Evolutionary conservation across 768 basidiomycete genomes (phyloP).

Genomic region (Tubosaeta sp.): DNA sequence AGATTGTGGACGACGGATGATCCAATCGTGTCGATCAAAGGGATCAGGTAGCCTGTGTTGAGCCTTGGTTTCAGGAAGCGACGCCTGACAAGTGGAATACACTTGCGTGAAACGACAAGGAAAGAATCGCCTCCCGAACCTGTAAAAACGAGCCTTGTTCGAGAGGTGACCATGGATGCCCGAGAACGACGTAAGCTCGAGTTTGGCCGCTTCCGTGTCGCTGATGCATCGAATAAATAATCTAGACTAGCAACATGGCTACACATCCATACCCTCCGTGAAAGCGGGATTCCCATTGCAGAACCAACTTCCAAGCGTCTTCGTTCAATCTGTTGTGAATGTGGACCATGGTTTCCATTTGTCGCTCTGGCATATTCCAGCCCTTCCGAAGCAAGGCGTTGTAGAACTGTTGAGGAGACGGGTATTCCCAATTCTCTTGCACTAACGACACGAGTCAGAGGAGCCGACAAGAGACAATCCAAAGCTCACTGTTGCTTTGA

Average conservation of each 20-base stretch:
- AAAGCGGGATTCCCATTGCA: conserved; percentile 13
- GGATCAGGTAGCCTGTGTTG: conserved; percentile 8
- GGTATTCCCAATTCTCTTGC: conserved; percentile 11
- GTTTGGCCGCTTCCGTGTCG: conserved; percentile 2
- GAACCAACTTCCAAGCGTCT: conserved; percentile 7
- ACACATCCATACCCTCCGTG: conserved; percentile 9
- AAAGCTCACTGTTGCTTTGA: conserved; percentile 7
- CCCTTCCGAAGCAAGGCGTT: conserved; percentile 11
- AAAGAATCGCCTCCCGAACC: neutral
- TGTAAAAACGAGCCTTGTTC: conserved; percentile 10
- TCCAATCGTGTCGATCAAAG: conserved; percentile 15
- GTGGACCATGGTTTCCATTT: conserved; percentile 2
- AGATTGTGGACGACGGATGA: conserved; percentile 5
- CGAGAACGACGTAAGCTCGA: conserved; percentile 11
- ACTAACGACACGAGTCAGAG: neutral
- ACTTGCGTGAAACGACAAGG: conserved; percentile 9
- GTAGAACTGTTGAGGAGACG: conserved; percentile 13
- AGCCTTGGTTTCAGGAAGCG: neutral
- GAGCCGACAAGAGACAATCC: neutral
- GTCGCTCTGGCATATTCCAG: conserved; percentile 2
- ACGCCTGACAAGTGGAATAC: neutral
- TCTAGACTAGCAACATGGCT: neutral
- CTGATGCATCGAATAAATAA: neutral
- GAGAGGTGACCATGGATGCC: conserved; percentile 13
- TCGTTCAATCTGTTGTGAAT: conserved; percentile 12